Evolutionary conservation across 805 yeast genomes (phyloP).

Genomic region (Cyberlindnera lachancei): DNA sequence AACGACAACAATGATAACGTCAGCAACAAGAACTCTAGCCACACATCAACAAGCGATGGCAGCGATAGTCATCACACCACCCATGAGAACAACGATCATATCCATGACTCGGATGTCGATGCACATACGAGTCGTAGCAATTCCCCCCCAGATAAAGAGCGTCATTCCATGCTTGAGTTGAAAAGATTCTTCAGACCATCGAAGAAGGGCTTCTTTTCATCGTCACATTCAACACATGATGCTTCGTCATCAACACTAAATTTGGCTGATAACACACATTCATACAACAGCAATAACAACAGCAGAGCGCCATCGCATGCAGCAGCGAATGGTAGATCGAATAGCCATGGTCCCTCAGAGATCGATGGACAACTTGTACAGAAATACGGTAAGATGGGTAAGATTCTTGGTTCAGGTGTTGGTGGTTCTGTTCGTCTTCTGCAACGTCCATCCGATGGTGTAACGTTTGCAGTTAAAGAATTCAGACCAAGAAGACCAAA

Average conservation of each 20-base stretch:
- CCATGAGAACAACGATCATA: too few relatives aligned
- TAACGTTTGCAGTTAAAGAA: conserved; percentile 77
- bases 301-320: too few relatives aligned
- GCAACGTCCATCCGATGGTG: conserved; percentile 59
- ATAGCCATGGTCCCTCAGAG: conserved; percentile 28
- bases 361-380: conserved; percentile 45
- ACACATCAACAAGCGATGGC: too few relatives aligned
- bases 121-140: not conserved
- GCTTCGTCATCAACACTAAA: conserved; percentile 5
- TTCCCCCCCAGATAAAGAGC: conserved; percentile 6
- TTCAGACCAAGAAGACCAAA: conserved; percentile 65
- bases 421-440: conserved; percentile 80
- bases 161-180: conserved; percentile 16
- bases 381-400: conserved; percentile 69
- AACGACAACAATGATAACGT: not conserved
- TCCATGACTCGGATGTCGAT: too few relatives aligned
- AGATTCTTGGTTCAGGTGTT: conserved; percentile 76
- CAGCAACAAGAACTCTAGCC: not conserved
- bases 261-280: conserved; percentile 2
- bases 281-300: too few relatives aligned
- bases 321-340: too few relatives aligned
- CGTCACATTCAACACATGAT: not conserved
- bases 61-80: too few relatives aligned
- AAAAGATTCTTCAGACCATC: conserved; percentile 20
- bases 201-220: conserved; percentile 16